Percentiles rank a stretch among this genome's conserved stretches.
Conservation (phyloP, 306 rosid species). For the peach (Prunus persica) region DNA sequence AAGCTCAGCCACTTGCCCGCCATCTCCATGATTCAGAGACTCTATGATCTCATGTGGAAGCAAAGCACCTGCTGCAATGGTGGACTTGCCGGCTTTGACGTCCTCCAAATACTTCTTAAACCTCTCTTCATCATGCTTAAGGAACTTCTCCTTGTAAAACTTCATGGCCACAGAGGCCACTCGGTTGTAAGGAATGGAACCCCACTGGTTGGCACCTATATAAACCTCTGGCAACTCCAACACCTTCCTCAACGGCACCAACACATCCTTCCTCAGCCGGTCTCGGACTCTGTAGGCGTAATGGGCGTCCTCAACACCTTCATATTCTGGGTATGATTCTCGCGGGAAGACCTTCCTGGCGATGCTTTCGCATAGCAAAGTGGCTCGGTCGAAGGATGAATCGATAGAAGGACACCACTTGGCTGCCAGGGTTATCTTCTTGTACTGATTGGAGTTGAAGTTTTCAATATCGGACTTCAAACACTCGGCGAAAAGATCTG, state of each 20-base stretch:
- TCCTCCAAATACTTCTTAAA: constrained; percentile 45
- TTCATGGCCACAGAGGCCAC: constrained; percentile 72
- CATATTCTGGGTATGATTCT: constrained; percentile 40
- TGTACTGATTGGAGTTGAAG: constrained; percentile 24
- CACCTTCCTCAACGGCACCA: constrained; percentile 58
- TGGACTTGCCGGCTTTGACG: constrained; percentile 38
- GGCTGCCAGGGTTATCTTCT: constrained; percentile 55
- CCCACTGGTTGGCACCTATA: constrained; percentile 59
- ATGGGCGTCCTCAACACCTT: constrained; percentile 59
- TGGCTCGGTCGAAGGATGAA: constrained; percentile 55
- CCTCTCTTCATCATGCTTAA: constrained; percentile 53
- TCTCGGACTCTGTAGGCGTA: constrained; percentile 69
- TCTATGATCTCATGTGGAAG: constrained; percentile 56
- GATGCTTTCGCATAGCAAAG: constrained; percentile 59
- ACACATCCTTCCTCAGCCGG: constrained; percentile 58
- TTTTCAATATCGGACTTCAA: constrained; percentile 46
- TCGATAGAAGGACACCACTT: constrained; percentile 86
- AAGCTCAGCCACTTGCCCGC: constrained; percentile 51
- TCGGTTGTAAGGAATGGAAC: constrained; percentile 47
- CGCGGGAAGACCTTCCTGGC: constrained; percentile 57
- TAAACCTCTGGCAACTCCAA: constrained; percentile 71
- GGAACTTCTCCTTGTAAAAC: constrained; percentile 40
- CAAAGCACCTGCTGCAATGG: constrained; percentile 58
- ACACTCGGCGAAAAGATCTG: constrained; percentile 52
- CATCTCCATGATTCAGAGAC: constrained; percentile 26